These are phyloP conservation scores for Nymphaea thermarum DNA, from an alignment of 164 flowering plant species.

Conservation along the genomic window DNA sequence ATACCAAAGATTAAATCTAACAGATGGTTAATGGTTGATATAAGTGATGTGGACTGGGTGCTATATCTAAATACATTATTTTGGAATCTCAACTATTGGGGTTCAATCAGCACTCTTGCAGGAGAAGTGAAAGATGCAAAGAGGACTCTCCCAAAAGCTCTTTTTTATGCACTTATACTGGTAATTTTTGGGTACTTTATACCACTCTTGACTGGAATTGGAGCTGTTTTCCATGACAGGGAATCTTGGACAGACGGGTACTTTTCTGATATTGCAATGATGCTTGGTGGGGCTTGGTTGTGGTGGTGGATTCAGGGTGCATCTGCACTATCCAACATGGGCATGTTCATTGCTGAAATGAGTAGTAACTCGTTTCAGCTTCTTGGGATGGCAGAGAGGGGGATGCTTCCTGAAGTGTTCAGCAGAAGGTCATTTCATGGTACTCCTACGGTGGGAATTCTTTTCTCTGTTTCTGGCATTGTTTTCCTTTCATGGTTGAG, in stretches of 20 bases:
- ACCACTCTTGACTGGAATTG: conserved; percentile 6
- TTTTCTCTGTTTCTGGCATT: conserved; percentile 7
- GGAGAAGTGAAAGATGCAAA: conserved; percentile 6
- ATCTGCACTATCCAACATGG: conserved; percentile 6
- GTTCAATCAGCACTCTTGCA: conserved; percentile 8
- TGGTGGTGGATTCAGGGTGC: conserved; percentile 7
- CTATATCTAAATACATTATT: conserved; percentile 7
- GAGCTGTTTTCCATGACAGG: conserved; percentile 4
- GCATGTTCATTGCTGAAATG: conserved; percentile 8
- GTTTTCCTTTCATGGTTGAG: conserved; percentile 6
- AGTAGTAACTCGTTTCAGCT: conserved; percentile 9
- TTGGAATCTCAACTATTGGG: conserved; percentile 10
- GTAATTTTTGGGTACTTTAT: conserved; percentile 4
- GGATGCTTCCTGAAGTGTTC: conserved; percentile 5
- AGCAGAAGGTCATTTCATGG: conserved; percentile 5
- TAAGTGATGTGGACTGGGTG: conserved; percentile 5
- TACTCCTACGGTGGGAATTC: conserved; percentile 6
- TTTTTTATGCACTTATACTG: conserved; percentile 5
- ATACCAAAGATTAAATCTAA: conserved; percentile 4
- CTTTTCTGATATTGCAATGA: conserved; percentile 3
- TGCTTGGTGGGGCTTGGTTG: conserved; percentile 7
- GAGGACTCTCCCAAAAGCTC: conserved; percentile 7
- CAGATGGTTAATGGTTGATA: conserved; percentile 5
- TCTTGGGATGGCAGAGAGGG: conserved; percentile 7
- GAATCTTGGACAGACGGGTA: conserved; percentile 8